These are phyloP conservation scores for Aciculoconidium aculeatum DNA, from an alignment of 805 yeast genomes.

Conservation along the genomic window DNA sequence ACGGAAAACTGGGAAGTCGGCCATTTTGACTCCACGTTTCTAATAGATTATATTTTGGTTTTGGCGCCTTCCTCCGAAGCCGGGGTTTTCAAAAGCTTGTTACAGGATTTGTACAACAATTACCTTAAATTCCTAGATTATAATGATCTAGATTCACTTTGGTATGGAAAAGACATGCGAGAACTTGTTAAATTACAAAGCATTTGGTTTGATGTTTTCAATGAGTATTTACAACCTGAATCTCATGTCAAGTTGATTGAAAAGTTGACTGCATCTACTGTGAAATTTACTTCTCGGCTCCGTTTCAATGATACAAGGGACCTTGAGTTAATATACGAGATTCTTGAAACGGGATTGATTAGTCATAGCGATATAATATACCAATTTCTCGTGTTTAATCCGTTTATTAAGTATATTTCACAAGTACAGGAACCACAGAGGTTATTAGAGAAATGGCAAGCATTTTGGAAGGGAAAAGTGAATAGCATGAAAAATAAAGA, in stretches of 20 bases:
- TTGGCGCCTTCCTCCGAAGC: slow-evolving; percentile 9
- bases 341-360: slow-evolving; percentile 1
- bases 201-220: slow-evolving; percentile 12
- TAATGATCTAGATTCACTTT: slow-evolving; percentile 8
- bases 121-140: slow-evolving; percentile 9
- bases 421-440: not conserved
- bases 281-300: too few relatives aligned
- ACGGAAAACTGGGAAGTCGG: slow-evolving; percentile 14
- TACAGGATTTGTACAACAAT: slow-evolving; percentile 7
- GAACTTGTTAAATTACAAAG: slow-evolving; percentile 7
- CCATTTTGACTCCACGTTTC: slow-evolving; percentile 9
- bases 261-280: too few relatives aligned
- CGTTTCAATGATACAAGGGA: too few relatives aligned
- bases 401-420: slow-evolving; percentile 20
- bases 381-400: slow-evolving; percentile 29
- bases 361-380: slow-evolving; percentile 18
- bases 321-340: slow-evolving; percentile 1
- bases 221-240: too few relatives aligned
- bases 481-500: too few relatives aligned
- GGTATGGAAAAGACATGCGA: slow-evolving; percentile 5
- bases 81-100: slow-evolving; percentile 4
- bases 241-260: too few relatives aligned
- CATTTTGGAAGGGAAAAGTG: slow-evolving; percentile 4
- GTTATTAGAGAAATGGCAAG: slow-evolving; percentile 17
- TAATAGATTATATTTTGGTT: slow-evolving; percentile 17